Evolutionary conservation across 1,139 yeast species (phyloP).

Genomic region (Debaryomyces nepalensis): DNA sequence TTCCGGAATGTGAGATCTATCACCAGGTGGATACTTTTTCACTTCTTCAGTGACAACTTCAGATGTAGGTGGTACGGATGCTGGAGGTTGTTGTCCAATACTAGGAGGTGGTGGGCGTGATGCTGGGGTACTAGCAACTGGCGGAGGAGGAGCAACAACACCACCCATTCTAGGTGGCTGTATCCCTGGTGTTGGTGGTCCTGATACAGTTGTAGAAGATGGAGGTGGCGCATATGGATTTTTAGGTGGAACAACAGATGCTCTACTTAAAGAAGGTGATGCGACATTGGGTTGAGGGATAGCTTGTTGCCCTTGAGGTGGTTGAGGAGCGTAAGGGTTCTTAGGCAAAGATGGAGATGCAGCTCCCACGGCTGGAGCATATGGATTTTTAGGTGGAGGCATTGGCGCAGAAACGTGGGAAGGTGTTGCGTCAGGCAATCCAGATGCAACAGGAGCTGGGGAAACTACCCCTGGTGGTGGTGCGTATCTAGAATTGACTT

Average conservation of each 20-base stretch:
- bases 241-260: slow-evolving; percentile 13
- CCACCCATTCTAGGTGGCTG: slow-evolving; percentile 16
- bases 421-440: slow-evolving; percentile 18
- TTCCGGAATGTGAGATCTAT: slow-evolving; percentile 69
- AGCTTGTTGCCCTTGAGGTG: slow-evolving; percentile 21
- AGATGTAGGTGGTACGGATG: slow-evolving; percentile 30
- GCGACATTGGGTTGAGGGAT: slow-evolving; percentile 17
- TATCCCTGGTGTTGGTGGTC: slow-evolving; percentile 13
- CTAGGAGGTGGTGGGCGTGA: slow-evolving; percentile 27
- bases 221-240: slow-evolving; percentile 25
- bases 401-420: slow-evolving; percentile 16
- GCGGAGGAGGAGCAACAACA: slow-evolving; percentile 20
- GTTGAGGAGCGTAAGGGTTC: slow-evolving; percentile 49
- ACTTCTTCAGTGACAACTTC: slow-evolving; percentile 21
- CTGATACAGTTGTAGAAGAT: slow-evolving; percentile 17
- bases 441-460: slow-evolving; percentile 17
- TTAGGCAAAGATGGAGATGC: slow-evolving; percentile 37
- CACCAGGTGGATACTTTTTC: slow-evolving; percentile 66
- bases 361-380: slow-evolving; percentile 16
- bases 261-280: neutral
- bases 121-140: slow-evolving; percentile 21
- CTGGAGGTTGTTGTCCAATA: slow-evolving; percentile 27
- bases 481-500: slow-evolving; percentile 42
- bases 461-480: slow-evolving; percentile 33
- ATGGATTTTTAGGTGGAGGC: slow-evolving; percentile 17